These are phyloP conservation scores for Metarhizium sp. DNA, from an alignment of 2,329 filamentous ascomycete species.

Conservation along the genomic window DNA sequence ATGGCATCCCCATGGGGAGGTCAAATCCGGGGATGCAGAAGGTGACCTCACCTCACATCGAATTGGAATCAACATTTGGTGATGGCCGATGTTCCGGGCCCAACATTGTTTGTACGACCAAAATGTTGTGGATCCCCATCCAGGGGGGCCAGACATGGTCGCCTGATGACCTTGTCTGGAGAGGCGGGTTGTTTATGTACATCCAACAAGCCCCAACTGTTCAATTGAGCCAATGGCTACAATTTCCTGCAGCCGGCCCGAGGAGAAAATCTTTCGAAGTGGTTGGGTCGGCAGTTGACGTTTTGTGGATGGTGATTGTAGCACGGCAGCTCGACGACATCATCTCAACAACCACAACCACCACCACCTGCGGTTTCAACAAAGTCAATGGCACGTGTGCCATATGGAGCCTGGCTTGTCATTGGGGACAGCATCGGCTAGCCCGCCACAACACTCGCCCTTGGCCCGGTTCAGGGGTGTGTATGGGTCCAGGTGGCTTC, in stretches of 20 bases:
- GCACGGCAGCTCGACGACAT: not conserved
- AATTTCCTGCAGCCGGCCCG: not conserved
- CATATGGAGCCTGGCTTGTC: not conserved
- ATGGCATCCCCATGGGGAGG: slow-evolving; percentile 1
- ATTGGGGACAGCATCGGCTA: not conserved
- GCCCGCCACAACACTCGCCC: not conserved
- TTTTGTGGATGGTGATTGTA: not conserved
- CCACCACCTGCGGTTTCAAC: not conserved
- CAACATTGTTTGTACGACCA: no score
- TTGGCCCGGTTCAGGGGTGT: not conserved
- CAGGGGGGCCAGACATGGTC: not conserved
- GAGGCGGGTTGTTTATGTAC: not conserved
- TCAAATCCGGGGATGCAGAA: not conserved
- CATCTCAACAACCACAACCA: not conserved
- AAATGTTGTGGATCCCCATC: not conserved
- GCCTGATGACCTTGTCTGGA: not conserved
- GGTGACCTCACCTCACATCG: not conserved
- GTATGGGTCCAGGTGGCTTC: not conserved
- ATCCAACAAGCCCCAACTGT: not conserved
- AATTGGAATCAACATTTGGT: not conserved
- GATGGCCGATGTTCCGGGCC: not conserved
- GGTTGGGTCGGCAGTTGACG: not conserved
- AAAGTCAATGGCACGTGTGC: not conserved
- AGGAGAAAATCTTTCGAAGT: not conserved
- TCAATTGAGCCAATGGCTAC: not conserved